These are phyloP conservation scores for Neopestalotiopsis rosae DNA, from an alignment of 2,329 filamentous ascomycete species.

Conservation along the genomic window DNA sequence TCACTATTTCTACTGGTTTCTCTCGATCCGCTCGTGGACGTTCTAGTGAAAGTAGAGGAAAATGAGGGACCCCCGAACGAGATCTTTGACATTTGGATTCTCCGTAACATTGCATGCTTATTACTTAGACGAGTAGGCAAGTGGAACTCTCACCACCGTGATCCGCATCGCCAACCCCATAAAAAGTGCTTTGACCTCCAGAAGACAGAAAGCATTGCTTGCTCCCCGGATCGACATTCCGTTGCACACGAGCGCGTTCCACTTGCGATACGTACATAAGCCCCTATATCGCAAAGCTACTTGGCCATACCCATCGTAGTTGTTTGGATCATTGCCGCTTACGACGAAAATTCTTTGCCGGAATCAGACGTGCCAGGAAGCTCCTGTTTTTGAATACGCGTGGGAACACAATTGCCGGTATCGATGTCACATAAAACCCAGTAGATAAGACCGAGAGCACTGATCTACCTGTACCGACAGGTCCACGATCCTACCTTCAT, in stretches of 20 bases:
- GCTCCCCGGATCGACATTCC: not conserved
- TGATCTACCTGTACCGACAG: too few relatives aligned
- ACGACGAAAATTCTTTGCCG: too few relatives aligned
- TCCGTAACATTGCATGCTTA: slow-evolving; percentile 1
- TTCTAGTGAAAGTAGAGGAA: not conserved
- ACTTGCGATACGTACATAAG: not conserved
- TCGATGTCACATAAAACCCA: too few relatives aligned
- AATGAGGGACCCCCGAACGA: not conserved
- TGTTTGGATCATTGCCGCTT: too few relatives aligned
- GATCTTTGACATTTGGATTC: not conserved
- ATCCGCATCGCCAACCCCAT: not conserved
- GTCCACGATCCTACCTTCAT: too few relatives aligned
- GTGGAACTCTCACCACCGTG: not conserved
- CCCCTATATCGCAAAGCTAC: too few relatives aligned
- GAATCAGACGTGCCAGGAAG: too few relatives aligned
- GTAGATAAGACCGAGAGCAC: too few relatives aligned
- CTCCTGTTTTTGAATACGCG: too few relatives aligned
- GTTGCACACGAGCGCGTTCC: not conserved
- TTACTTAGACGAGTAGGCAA: not conserved
- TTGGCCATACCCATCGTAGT: too few relatives aligned
- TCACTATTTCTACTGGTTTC: not conserved
- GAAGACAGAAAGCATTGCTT: not conserved
- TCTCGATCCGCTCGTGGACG: not conserved
- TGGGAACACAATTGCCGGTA: too few relatives aligned
- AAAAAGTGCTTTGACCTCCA: not conserved